Evolutionary conservation across 2,329 filamentous ascomycete species (phyloP).

Genomic region (Aspergillus uvarum): DNA sequence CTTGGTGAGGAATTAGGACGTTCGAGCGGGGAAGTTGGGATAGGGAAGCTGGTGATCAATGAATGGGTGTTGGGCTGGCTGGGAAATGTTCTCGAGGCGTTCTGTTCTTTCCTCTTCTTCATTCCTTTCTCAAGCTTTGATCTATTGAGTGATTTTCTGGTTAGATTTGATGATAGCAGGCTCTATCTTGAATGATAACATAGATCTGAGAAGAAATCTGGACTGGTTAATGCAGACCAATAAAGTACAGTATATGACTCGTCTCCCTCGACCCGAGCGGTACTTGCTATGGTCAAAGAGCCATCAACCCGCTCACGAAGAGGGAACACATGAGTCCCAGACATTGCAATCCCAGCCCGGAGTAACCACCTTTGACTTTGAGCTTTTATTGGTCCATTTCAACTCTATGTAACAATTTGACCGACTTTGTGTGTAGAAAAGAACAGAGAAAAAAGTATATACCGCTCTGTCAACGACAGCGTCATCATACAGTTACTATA

Average conservation of each 20-base stretch:
- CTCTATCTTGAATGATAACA: background rate
- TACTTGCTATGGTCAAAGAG: too few relatives aligned
- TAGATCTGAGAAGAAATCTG: background rate
- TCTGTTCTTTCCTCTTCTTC: background rate
- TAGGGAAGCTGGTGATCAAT: background rate
- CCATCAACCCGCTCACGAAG: too few relatives aligned
- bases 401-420: slow-evolving; percentile 6
- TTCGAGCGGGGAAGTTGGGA: too few relatives aligned
- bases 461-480: background rate
- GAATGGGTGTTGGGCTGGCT: background rate
- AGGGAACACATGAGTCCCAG: too few relatives aligned
- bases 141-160: background rate
- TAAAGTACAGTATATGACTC: too few relatives aligned
- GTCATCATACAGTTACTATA: background rate
- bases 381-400: background rate
- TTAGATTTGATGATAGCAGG: background rate
- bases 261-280: too few relatives aligned
- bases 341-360: too few relatives aligned
- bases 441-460: background rate
- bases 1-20: too few relatives aligned
- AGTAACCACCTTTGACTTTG: background rate
- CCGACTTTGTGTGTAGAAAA: background rate
- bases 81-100: background rate
- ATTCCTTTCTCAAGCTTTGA: background rate
- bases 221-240: too few relatives aligned